A percentile compares a stretch with the other conserved stretches of the same genome.
These are phyloP conservation scores for Saccharum spontaneum DNA, from an alignment of 176 grass and related monocot species.

Conservation along the genomic window DNA sequence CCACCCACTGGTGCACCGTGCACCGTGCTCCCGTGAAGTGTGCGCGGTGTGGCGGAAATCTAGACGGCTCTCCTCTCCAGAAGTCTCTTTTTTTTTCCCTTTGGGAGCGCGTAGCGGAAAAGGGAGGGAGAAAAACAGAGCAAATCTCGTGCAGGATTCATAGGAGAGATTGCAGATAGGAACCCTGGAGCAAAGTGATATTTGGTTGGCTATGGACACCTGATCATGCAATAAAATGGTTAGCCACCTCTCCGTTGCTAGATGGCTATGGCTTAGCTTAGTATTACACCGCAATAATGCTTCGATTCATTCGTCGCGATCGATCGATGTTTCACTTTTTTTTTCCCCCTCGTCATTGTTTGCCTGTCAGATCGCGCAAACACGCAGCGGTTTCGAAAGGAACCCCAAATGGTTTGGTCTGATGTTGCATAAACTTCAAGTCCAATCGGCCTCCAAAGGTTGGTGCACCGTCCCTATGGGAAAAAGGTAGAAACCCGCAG, in stretches of 20 bases:
- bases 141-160: slow-evolving; percentile 5
- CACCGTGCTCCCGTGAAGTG: neutral
- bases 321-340: neutral
- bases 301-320: neutral
- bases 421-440: neutral
- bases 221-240: slow-evolving; percentile 4
- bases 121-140: neutral
- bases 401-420: slow-evolving; percentile 24
- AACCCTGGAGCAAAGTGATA: neutral
- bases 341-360: slow-evolving; percentile 11
- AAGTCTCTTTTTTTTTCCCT: neutral
- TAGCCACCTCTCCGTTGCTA: neutral
- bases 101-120: neutral
- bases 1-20: slow-evolving; percentile 29
- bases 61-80: slow-evolving; percentile 25
- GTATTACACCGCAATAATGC: slow-evolving; percentile 6
- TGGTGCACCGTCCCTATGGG: slow-evolving; percentile 15
- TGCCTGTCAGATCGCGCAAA: neutral
- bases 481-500: neutral
- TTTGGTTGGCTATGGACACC: slow-evolving; percentile 4
- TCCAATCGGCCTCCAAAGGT: neutral
- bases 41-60: slow-evolving; percentile 34
- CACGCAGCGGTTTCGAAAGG: slow-evolving; percentile 26
- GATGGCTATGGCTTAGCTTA: too few relatives aligned
- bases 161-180: neutral